Evolutionary conservation across 2,329 filamentous ascomycete genomes (phyloP).

Genomic region (Camillea tinctor): DNA sequence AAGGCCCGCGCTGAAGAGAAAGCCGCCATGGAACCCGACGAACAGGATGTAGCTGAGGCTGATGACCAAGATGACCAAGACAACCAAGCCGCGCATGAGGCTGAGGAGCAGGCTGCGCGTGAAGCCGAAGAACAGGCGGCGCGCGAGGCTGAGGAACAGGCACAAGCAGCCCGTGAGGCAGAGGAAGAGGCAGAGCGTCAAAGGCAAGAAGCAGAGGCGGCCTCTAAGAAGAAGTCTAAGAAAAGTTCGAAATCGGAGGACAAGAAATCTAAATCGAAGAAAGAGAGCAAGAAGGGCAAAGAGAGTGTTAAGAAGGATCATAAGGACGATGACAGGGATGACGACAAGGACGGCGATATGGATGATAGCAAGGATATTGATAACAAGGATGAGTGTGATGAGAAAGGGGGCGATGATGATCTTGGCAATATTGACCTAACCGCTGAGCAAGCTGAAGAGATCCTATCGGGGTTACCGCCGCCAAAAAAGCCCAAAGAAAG

Average conservation of each 20-base stretch:
- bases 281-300: conserved; percentile 22
- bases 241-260: conserved; percentile 36
- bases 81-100: neutral
- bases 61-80: conserved; percentile 14
- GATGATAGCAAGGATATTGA: conserved; percentile 31
- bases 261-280: conserved; percentile 34
- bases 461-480: conserved; percentile 24
- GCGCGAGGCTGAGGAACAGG: conserved; percentile 27
- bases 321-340: conserved; percentile 6
- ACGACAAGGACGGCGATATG: conserved; percentile 24
- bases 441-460: conserved; percentile 29
- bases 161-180: conserved; percentile 23
- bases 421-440: conserved; percentile 33
- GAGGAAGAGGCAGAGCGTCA: conserved; percentile 28
- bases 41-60: conserved; percentile 20
- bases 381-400: conserved; percentile 27
- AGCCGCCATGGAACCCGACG: conserved; percentile 22
- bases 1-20: conserved; percentile 15
- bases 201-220: conserved; percentile 32
- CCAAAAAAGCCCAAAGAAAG: conserved; percentile 23
- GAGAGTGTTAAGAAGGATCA: too few relatives aligned
- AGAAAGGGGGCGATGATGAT: conserved; percentile 22
- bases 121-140: conserved; percentile 31
- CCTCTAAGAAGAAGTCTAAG: conserved; percentile 34
- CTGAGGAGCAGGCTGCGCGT: conserved; percentile 9